A percentile compares a stretch with the other conserved stretches of the same genome.
phyloP scores from a whole-genome alignment of 345 rosid species.

The Dipteronia sinensis region DNA sequence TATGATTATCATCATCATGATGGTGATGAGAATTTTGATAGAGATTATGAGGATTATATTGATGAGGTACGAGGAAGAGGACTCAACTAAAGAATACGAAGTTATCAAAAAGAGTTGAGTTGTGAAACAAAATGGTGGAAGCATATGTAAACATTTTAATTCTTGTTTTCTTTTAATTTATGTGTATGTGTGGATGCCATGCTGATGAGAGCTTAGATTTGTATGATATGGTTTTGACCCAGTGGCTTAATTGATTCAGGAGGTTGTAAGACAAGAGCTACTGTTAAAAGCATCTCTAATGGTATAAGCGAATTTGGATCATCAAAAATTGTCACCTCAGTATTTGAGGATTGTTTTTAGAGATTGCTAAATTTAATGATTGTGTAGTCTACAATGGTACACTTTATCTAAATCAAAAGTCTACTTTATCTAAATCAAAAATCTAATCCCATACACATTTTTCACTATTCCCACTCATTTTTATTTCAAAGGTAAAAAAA shows the following conservation, averaged over 20 bases:
- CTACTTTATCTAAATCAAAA: too few relatives aligned
- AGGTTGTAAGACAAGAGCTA: background rate
- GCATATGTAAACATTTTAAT: background rate
- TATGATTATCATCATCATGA: background rate
- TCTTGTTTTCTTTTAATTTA: background rate
- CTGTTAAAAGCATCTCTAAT: too few relatives aligned
- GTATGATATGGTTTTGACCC: background rate
- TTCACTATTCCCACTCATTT: too few relatives aligned
- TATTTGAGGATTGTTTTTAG: too few relatives aligned
- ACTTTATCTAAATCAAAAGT: too few relatives aligned
- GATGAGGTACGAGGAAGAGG: background rate
- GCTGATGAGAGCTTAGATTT: background rate
- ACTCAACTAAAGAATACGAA: background rate
- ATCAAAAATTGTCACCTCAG: too few relatives aligned
- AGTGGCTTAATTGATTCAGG: constrained; percentile 2
- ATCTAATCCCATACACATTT: too few relatives aligned
- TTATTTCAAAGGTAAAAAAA: too few relatives aligned
- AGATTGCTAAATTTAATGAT: too few relatives aligned
- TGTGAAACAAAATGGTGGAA: background rate
- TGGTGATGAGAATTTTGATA: too few relatives aligned
- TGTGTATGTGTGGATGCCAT: background rate
- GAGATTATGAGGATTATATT: background rate
- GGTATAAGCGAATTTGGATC: too few relatives aligned
- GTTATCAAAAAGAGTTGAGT: background rate
- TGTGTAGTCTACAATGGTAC: too few relatives aligned